phyloP scores from a whole-genome alignment of 306 rosid species.

The Senna tora region DNA sequence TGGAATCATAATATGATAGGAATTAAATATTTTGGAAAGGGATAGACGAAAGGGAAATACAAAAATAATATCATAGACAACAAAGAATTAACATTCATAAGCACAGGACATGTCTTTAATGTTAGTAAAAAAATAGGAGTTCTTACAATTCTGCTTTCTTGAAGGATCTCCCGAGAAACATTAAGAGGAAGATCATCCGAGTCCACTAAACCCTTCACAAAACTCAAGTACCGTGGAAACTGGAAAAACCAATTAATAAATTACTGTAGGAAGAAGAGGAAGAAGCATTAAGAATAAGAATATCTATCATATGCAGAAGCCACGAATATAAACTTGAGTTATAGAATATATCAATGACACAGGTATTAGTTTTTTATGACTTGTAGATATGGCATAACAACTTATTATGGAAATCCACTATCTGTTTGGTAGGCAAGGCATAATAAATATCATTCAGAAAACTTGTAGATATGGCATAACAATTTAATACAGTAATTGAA shows the following conservation, averaged over 20 bases:
- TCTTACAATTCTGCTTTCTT: slow-evolving; percentile 98
- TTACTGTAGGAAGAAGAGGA: slow-evolving; percentile 2
- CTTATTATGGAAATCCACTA: neutral
- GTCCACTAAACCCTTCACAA: slow-evolving; percentile 97
- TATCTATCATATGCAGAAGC: no score
- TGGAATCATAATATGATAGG: slow-evolving; percentile 42
- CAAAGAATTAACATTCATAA: neutral
- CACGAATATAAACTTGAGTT: no score
- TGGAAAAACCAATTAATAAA: slow-evolving; percentile 32
- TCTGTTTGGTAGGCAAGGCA: neutral
- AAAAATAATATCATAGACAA: neutral
- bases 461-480: neutral
- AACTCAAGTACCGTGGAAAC: slow-evolving; percentile 97
- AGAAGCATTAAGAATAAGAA: neutral
- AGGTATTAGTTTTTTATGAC: no score
- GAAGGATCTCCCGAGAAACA: slow-evolving; percentile 97
- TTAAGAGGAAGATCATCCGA: slow-evolving; percentile 95
- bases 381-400: no score
- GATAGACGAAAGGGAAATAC: neutral
- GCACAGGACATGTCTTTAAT: neutral
- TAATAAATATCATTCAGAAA: neutral
- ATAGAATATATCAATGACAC: no score
- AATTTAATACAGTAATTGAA: neutral
- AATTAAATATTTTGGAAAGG: neutral
- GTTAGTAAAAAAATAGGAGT: slow-evolving; percentile 15